Conservation (phyloP, 352 stramenopile genomes). For the Globisporangium polare region DNA sequence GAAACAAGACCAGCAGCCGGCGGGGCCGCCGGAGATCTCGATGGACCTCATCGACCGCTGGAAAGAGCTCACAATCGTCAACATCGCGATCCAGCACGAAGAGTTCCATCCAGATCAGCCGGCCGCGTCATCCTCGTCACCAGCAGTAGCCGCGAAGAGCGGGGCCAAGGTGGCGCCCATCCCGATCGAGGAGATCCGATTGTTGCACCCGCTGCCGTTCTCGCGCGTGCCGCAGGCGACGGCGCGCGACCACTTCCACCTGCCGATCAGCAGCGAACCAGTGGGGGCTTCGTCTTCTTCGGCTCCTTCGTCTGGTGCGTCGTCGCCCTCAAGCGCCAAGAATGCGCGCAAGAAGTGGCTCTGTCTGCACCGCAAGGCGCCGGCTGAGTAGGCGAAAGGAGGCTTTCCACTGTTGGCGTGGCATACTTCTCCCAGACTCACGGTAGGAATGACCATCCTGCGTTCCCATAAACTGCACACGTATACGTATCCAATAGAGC, state of each 20-base stretch:
- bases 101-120: constrained; percentile 21
- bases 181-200: constrained; percentile 45
- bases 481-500: background rate
- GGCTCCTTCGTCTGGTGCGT: background rate
- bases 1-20: background rate
- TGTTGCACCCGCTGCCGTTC: constrained; percentile 64
- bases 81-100: constrained; percentile 70
- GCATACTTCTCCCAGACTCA: background rate
- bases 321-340: constrained; percentile 9
- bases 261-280: constrained; percentile 36
- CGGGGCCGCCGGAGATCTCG: constrained; percentile 28
- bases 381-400: background rate
- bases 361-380: constrained; percentile 25
- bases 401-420: background rate
- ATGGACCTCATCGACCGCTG: constrained; percentile 74
- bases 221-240: constrained; percentile 64
- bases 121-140: constrained; percentile 1
- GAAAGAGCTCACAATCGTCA: constrained; percentile 64
- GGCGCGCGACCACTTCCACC: constrained; percentile 38
- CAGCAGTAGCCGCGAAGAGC: background rate
- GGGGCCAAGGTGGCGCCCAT: constrained; percentile 18
- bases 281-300: background rate
- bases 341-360: constrained; percentile 33
- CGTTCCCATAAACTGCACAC: background rate
- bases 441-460: background rate